phyloP scores from a whole-genome alignment of 1,284 basidiomycete species.

The Stygiomarasmius scandens region DNA sequence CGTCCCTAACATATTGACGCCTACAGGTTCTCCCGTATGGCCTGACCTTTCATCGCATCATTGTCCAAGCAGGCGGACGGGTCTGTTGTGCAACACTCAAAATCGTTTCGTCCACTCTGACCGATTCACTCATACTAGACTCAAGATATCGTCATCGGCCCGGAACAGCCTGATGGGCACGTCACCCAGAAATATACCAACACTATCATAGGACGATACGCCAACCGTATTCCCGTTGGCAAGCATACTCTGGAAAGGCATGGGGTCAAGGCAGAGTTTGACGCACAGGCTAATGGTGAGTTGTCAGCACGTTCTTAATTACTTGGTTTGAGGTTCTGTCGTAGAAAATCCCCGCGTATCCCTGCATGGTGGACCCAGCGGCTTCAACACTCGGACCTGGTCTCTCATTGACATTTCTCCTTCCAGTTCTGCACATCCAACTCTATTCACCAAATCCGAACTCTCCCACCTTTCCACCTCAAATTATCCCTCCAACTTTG shows the following conservation, averaged over 20 bases:
- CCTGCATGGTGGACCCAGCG: constrained; percentile 69
- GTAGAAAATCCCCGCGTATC: constrained; percentile 64
- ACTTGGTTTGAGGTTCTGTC: neutral
- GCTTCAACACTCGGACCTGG: constrained; percentile 64
- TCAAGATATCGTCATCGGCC: constrained; percentile 75
- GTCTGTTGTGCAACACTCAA: constrained; percentile 39
- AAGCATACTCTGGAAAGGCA: constrained; percentile 55
- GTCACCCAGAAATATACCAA: constrained; percentile 67
- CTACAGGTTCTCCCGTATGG: constrained; percentile 64
- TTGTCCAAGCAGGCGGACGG: constrained; percentile 64
- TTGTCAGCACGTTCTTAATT: constrained; percentile 4
- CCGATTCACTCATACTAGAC: constrained; percentile 42
- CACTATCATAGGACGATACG: constrained; percentile 70
- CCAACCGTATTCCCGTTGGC: constrained; percentile 69
- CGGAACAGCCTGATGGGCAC: constrained; percentile 64
- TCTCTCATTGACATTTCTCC: constrained; percentile 34
- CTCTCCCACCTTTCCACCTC: constrained; percentile 43
- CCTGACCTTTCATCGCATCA: constrained; percentile 65
- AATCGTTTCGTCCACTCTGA: neutral
- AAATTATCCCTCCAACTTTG: constrained; percentile 29
- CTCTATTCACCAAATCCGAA: constrained; percentile 62
- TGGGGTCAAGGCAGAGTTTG: constrained; percentile 52
- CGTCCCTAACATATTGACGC: constrained; percentile 5
- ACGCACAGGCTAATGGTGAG: constrained; percentile 54
- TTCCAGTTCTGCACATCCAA: constrained; percentile 40